phyloP scores from a whole-genome alignment of 2,329 filamentous ascomycete species.

The Dactylellina haptotyla region DNA sequence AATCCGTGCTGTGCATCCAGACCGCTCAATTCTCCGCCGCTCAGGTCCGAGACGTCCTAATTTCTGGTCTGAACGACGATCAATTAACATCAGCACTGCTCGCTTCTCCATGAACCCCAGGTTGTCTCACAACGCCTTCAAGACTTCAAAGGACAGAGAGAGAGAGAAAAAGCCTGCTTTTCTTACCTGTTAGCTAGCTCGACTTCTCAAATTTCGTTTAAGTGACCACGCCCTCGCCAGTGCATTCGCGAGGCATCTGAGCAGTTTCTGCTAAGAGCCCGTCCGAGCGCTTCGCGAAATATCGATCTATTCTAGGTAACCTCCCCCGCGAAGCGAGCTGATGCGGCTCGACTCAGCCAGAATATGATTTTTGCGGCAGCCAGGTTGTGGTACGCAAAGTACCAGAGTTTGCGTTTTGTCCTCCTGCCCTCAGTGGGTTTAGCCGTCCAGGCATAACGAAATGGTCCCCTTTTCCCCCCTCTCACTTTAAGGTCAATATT shows the following conservation, averaged over 20 bases:
- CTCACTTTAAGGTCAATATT: background rate
- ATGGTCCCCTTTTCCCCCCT: background rate
- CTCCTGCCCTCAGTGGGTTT: no score
- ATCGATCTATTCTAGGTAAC: background rate
- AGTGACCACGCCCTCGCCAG: background rate
- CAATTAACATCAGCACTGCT: slow-evolving; percentile 30
- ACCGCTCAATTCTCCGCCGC: slow-evolving; percentile 22
- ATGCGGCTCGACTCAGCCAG: slow-evolving; percentile 23
- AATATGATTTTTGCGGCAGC: slow-evolving; percentile 9
- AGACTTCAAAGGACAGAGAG: no score
- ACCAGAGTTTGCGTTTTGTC: no score
- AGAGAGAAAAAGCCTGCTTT: no score
- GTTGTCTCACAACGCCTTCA: slow-evolving; percentile 22
- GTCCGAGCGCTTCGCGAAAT: background rate
- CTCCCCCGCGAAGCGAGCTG: background rate
- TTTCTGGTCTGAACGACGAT: slow-evolving; percentile 13
- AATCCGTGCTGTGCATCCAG: background rate
- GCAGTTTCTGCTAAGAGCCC: background rate
- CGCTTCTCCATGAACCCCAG: slow-evolving; percentile 23
- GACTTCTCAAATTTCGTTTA: no score
- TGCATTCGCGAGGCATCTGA: slow-evolving; percentile 1
- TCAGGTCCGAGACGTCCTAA: slow-evolving; percentile 33
- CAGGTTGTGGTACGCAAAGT: background rate
- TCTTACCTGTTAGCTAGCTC: no score
- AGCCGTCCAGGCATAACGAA: background rate